Conservation (phyloP, 1,284 basidiomycete genomes). For the Hymenochaete sp. region DNA sequence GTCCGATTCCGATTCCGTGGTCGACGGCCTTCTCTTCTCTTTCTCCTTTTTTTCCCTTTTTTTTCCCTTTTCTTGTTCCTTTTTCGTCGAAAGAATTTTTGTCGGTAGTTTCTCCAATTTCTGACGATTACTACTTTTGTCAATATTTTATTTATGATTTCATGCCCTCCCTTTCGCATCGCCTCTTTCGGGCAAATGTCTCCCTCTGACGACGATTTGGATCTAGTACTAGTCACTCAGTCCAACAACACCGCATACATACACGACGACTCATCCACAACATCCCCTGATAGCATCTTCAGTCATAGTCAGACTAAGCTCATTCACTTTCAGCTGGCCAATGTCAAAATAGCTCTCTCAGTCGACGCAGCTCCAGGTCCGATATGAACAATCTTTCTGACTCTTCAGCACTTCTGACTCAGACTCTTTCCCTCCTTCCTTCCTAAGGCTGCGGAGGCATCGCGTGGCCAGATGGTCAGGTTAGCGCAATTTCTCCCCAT, state of each 20-base stretch:
- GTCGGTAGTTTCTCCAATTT: not conserved
- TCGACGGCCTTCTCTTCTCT: conserved; percentile 2
- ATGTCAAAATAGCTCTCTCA: conserved; percentile 19
- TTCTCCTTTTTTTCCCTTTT: conserved; percentile 1
- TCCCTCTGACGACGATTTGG: too few species aligned
- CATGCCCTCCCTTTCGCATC: too few species aligned
- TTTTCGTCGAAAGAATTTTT: not conserved
- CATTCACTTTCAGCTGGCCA: not conserved
- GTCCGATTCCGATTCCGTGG: not conserved
- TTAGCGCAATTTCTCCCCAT: conserved; percentile 29
- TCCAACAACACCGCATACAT: too few species aligned
- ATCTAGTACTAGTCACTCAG: too few species aligned
- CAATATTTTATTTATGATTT: not conserved
- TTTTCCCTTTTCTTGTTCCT: not conserved
- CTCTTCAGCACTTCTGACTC: too few species aligned
- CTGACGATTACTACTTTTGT: not conserved
- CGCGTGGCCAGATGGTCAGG: conserved; percentile 89
- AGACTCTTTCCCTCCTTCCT: conserved; percentile 39
- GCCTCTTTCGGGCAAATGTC: too few species aligned
- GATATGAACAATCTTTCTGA: too few species aligned
- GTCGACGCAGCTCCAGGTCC: conserved; percentile 36
- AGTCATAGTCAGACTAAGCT: conserved; percentile 15
- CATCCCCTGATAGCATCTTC: not conserved
- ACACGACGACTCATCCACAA: too few species aligned
- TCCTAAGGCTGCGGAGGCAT: conserved; percentile 81